Evolutionary conservation across 2,329 filamentous ascomycete species (phyloP).

Genomic region (Aplosporella prunicola): DNA sequence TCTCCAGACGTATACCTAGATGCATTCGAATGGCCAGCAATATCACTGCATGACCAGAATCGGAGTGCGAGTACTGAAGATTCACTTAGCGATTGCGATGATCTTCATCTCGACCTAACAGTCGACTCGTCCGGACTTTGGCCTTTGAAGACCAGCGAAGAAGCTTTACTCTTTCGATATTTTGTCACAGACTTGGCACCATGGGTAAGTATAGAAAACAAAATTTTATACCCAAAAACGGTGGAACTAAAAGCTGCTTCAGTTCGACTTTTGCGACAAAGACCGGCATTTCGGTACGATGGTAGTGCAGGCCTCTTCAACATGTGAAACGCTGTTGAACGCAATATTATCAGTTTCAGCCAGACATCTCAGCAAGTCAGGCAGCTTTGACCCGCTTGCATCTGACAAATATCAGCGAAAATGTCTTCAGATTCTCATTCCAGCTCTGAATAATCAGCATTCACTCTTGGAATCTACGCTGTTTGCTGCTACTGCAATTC

Average conservation of each 20-base stretch:
- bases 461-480: slow-evolving; percentile 32
- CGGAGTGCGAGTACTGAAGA: not conserved
- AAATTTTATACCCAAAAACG: not conserved
- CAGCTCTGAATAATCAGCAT: slow-evolving; percentile 29
- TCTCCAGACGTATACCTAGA: not conserved
- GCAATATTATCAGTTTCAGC: slow-evolving; percentile 35
- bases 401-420: slow-evolving; percentile 34
- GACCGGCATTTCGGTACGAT: slow-evolving; percentile 25
- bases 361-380: slow-evolving; percentile 32
- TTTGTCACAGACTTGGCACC: not conserved
- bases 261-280: slow-evolving; percentile 30
- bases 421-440: slow-evolving; percentile 33
- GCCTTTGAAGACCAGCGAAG: not conserved
- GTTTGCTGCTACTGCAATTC: slow-evolving; percentile 32
- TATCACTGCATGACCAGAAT: not conserved
- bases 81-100: not conserved
- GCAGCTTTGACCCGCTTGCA: slow-evolving; percentile 25
- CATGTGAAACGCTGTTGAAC: slow-evolving; percentile 32
- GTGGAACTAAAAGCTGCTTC: slow-evolving; percentile 1
- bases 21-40: not conserved
- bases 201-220: slow-evolving; percentile 10
- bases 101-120: not conserved
- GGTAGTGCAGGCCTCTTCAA: slow-evolving; percentile 27
- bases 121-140: not conserved
- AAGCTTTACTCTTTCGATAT: slow-evolving; percentile 2